Base-by-base conservation (phyloP, 2,329 filamentous ascomycete genomes). In the Clonostachys sp. region DNA sequence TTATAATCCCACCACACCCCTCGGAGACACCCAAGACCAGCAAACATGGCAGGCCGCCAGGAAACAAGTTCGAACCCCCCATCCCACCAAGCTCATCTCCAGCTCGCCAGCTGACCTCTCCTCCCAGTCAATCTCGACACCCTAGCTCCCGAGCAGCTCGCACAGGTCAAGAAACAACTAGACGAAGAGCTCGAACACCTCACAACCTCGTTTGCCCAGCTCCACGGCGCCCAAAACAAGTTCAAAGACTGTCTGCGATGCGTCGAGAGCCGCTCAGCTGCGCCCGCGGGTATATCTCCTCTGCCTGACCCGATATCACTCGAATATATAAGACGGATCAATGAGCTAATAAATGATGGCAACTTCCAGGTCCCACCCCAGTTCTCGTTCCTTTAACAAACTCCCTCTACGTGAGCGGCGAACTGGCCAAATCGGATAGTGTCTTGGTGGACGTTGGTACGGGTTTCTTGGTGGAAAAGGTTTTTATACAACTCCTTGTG, bases 121-220 rank as follows among this genome's bases (percentile, higher is more conserved):
- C 34, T 38, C 17, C 12, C 55, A 81, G 79, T 83, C 55, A 79
- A 78, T 56, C 74, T 99, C 59, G 83, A 86, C 58, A 83, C 80
- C 51, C 86, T 99, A 60, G 87, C 86, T 58, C 77, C 86, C 24
- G 88, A 89, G 55, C 92, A 96, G 71, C 87, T 99, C 56, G 86
- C 83, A 56, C 84, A 90, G 58, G 86, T 99, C 57, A 96, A 99
- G 77, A 91, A 94, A 67, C 92, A 96, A 67, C 86, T 99, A 55
- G 92, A 96, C 66, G 86, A 94, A 61, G 94, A 99, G 71, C 86
- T 99, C 55, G 90, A 96, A 65, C 92, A 97, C 73, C 82, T 99
- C 55, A 95, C 90, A 3, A 81, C 76, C 48, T 97, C 94, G 10
- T 96, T 95, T 72, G 79, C 87, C 45, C 94, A 95, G 65, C 83